A percentile compares a stretch with the other conserved stretches of the same genome.
These are phyloP conservation scores for Penicillium sp. DNA, from an alignment of 2,329 filamentous ascomycete genomes.

Conservation along the genomic window DNA sequence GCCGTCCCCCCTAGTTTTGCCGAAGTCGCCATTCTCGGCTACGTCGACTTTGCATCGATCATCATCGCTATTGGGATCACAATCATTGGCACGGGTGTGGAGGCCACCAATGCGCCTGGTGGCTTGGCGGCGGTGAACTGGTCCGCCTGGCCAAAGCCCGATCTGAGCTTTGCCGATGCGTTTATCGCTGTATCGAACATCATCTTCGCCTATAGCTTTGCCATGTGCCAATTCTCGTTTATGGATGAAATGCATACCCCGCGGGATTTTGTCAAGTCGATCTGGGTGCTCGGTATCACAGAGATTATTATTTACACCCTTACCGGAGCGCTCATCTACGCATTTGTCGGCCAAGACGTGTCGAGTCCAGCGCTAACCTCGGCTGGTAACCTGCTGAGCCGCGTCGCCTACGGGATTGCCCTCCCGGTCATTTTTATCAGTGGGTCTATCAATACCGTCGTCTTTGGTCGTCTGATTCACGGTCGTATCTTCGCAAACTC, in stretches of 20 bases:
- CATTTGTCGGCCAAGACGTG: conserved; percentile 1
- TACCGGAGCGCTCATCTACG: not conserved
- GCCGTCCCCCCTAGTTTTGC: not conserved
- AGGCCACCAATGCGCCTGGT: not conserved
- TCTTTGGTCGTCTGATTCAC: not conserved
- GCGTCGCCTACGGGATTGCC: not conserved
- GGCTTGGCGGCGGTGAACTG: not conserved
- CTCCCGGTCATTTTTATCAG: conserved; percentile 30
- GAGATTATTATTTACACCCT: conserved; percentile 1
- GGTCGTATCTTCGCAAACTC: conserved; percentile 1
- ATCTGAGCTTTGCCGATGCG: not conserved
- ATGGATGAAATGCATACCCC: conserved; percentile 27
- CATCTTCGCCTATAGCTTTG: conserved; percentile 41
- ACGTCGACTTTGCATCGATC: conserved; percentile 9
- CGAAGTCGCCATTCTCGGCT: conserved; percentile 28
- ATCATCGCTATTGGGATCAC: not conserved
- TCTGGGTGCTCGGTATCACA: not conserved
- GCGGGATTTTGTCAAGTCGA: not conserved
- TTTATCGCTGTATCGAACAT: conserved; percentile 1
- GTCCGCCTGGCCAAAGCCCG: not conserved
- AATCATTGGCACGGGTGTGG: not conserved
- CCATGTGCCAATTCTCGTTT: conserved; percentile 38
- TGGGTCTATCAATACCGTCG: conserved; percentile 11
- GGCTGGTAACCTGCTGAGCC: not conserved
- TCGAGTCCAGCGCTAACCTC: not conserved